phyloP scores from a whole-genome alignment of 108 stramenopile species.

The Fistulifera pelliculosa region DNA sequence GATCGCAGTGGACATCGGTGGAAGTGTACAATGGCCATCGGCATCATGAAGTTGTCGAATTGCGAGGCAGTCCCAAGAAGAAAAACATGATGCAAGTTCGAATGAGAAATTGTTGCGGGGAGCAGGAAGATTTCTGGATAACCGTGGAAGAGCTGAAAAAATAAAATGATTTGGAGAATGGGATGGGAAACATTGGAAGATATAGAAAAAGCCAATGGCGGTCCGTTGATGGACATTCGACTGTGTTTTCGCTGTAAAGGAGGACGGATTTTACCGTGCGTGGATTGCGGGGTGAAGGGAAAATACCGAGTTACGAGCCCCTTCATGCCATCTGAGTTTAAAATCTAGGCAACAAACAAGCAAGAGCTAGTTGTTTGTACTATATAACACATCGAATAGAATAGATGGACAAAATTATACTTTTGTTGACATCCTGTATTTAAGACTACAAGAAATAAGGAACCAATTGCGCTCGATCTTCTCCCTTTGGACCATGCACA shows the following conservation, averaged over 20 bases:
- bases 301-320: slow-evolving; percentile 6
- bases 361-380: background rate
- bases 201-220: slow-evolving; percentile 4
- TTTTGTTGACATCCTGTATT: too few relatives aligned
- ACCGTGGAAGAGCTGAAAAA: slow-evolving; percentile 3
- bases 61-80: background rate
- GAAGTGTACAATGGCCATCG: slow-evolving; percentile 9
- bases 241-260: slow-evolving; percentile 14
- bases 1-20: slow-evolving; percentile 7
- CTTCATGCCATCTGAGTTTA: slow-evolving; percentile 2
- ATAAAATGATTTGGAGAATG: slow-evolving; percentile 7
- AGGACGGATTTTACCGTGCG: slow-evolving; percentile 2
- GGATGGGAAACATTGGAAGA: slow-evolving; percentile 13
- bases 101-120: slow-evolving; percentile 8
- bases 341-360: background rate
- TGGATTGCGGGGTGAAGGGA: slow-evolving; percentile 9
- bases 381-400: too few relatives aligned
- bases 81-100: slow-evolving; percentile 8
- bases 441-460: slow-evolving; percentile 77
- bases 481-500: slow-evolving; percentile 81
- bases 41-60: slow-evolving; percentile 4
- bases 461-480: slow-evolving; percentile 72
- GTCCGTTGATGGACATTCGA: slow-evolving; percentile 5
- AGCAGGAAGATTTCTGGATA: slow-evolving; percentile 7
- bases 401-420: too few relatives aligned